Base-by-base conservation (phyloP, 2,329 filamentous ascomycete species). In the Chaetomium sp. region DNA sequence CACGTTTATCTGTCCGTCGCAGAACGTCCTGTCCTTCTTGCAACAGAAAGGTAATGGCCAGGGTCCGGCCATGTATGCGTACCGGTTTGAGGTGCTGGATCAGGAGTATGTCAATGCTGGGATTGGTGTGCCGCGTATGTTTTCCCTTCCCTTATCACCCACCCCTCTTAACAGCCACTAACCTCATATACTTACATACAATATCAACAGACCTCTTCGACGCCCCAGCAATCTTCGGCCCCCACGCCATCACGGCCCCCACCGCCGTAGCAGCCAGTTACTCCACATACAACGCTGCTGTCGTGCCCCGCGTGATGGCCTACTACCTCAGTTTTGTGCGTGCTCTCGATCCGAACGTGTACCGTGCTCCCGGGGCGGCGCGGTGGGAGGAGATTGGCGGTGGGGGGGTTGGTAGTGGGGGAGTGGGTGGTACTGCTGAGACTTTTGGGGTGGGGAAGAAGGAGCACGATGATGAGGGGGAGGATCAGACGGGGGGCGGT, bases 261-360 rank as follows among this genome's bases (percentile, higher is more conserved):
- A 14, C 27, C 6, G 12, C 67, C 64, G 32, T 66, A 63, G n/a
- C 35, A 2, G 9, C 56, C 51, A 76, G 75, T 59, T 79, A 78
- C 61, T 67, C 64, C 42, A 70, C 71, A 11, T 74, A 73, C 61
- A 78, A 79, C 62, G 70, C 71, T 3, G 65, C 65, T 2, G 68
- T 79, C 2, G 72, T 80, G 2, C 71, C 72, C 5, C 57, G 79
- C 10, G 68, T 78, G 14, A 78, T 78, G 74, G 68, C 68, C 48
- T 80, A 80, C 62, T 79, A 71, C 65, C 68, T 78, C 45, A 76
- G 75, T 14, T 81, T 81, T 59, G 74, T 78, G 19, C 67, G 69
- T 32, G 63, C 64, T 9, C 65, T 77, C 37, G 69, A 79, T 56
- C 78, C 78, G 1, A 79, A 78, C 53, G 42, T 59, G 7, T 57